Evolutionary conservation across 176 grass and related monocot species (phyloP), one percentile per base, ranked within the genome.

Genomic region (Eleusine indica): DNA sequence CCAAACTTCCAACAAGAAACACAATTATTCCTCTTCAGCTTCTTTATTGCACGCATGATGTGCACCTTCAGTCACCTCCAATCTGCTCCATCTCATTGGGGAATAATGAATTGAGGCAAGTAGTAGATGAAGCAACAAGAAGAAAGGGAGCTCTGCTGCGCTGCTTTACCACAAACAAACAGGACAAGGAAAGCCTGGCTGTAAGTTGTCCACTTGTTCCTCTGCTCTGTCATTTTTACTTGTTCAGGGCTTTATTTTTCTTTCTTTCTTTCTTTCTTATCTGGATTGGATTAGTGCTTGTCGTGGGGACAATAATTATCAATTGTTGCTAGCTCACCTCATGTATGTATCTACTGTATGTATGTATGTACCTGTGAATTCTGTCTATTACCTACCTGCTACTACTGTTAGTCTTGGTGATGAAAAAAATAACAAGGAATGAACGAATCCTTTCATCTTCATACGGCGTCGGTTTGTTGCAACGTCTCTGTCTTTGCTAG

Each of bases 281-380:
- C 79, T 86, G 79, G 60, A 74, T 90, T 90, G 83, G 70, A 79
- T 83, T 86, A 81, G 77, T 60, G 75, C 4, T 80, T 61, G 40
- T 40, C 30, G 9, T 66, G 60, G 60, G 7, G 60, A 63, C 9
- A 77, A 8, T 56, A 70, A 38, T 56, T 15, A 43, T 11, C 7
- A 21, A 22, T 42, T 83, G 79, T 40, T 61, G 78, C 19, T 86
- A 86, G 73, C 38, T 77, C 71, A 81, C 25, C 12, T 82, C 74
- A 13, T 86, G 83, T 86, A 67, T 18, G 58, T 74, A 75, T 32
- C 44, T 8, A 44, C 39, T 71, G 62, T 51, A 66, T 41, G 60
- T 21, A 68, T 41, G 66, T 37, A 65, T 18, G 58, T 74, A 75
- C n/a, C 44, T 71, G 19, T 54, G 47, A 29, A 73, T 86, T 74